Base-by-base conservation (phyloP, 805 yeast genomes). In the Candida berthetii region DNA sequence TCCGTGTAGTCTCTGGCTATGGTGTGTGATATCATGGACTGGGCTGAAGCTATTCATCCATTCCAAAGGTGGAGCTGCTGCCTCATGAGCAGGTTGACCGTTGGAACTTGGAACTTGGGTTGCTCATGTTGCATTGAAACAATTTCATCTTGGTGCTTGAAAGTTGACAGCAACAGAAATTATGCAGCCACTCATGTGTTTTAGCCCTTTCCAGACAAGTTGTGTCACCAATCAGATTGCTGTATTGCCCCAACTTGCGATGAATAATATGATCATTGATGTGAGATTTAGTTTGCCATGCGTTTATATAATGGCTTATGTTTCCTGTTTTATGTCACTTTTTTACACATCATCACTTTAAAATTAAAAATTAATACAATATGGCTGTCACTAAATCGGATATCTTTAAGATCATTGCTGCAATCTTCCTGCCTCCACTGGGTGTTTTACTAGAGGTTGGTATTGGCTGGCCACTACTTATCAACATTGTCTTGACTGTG, bases 41-140 rank as follows among this genome's bases (percentile, higher is more conserved):
- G 90, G 93, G 31, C 69, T 85, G 73, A 86, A 86, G 59, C 64
- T 85, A 42, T 86, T 86, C 61, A 68, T 88, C 42, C 93, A 86
- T 55, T 82, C 93, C 18, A 82, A 79, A 49, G 88, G 88, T 7
- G 72, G 76, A 19, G 69, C 34, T 13, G 15, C 32, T 29, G 32
- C n/a, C 24, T 22, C 24, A 22, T 22, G 8, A 22, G n/a, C n/a
- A n/a, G n/a, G n/a, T n/a, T n/a, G n/a, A n/a, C n/a, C n/a, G n/a
- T n/a, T n/a, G n/a, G n/a, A n/a, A n/a, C n/a, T 22, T 7, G 25
- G 9, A 22, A 22, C 24, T 22, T 22, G 24, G 24, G 24, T 22
- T 22, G 24, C 24, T 22, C 24, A 6, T 22, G 24, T 22, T 22
- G 24, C 24, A 22, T 22, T 22, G 24, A 22, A 22, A 22, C 24